phyloP scores from a whole-genome alignment of 306 rosid genomes.

The Amphicarpaea edgeworthii region DNA sequence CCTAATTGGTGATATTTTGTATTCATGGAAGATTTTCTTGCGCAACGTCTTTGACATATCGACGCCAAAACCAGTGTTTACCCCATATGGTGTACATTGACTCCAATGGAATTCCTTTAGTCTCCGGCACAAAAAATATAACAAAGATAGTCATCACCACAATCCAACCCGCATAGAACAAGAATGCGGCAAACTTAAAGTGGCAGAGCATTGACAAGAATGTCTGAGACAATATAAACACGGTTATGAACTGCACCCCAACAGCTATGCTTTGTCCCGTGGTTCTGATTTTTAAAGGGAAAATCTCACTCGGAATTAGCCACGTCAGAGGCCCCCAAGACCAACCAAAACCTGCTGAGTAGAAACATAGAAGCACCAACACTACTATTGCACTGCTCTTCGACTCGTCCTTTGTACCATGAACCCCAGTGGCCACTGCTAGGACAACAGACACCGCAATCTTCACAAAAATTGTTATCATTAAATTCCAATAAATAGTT shows the following conservation, averaged over 20 bases:
- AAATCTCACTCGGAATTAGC: slow-evolving; percentile 74
- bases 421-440: slow-evolving; percentile 48
- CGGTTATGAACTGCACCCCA: slow-evolving; percentile 52
- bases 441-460: slow-evolving; percentile 56
- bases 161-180: slow-evolving; percentile 68
- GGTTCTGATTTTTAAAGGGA: slow-evolving; percentile 52
- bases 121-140: slow-evolving; percentile 66
- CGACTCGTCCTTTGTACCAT: slow-evolving; percentile 50
- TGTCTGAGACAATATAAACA: slow-evolving; percentile 67
- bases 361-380: slow-evolving; percentile 58
- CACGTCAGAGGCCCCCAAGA: slow-evolving; percentile 74
- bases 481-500: neutral
- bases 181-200: slow-evolving; percentile 70
- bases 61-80: slow-evolving; percentile 70
- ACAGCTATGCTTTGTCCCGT: slow-evolving; percentile 66
- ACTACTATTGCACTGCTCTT: slow-evolving; percentile 52
- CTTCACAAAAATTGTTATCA: slow-evolving; percentile 33
- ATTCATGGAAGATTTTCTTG: slow-evolving; percentile 38
- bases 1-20: neutral
- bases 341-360: slow-evolving; percentile 70
- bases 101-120: slow-evolving; percentile 69
- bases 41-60: slow-evolving; percentile 46
- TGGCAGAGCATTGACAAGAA: slow-evolving; percentile 75
- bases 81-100: slow-evolving; percentile 56
- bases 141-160: slow-evolving; percentile 61